phyloP scores from a whole-genome alignment of 1,284 basidiomycete species.

The Paramarasmius palmivorus region DNA sequence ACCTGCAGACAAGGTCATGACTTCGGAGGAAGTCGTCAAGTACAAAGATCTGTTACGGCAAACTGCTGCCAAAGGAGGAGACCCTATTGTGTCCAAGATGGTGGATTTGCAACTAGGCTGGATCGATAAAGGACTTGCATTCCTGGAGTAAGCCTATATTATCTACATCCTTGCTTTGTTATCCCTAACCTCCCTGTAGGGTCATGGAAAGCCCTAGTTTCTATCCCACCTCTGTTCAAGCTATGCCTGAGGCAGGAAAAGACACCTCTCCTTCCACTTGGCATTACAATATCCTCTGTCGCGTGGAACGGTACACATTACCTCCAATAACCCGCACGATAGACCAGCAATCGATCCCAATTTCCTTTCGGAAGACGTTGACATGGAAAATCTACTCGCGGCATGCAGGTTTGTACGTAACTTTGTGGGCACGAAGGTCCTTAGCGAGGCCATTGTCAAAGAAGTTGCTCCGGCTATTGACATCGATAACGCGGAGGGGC shows the following conservation, averaged over 20 bases:
- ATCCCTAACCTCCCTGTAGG: background rate
- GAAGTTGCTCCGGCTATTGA: conserved; percentile 16
- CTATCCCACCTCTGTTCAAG: background rate
- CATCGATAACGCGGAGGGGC: conserved; percentile 15
- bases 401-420: conserved; percentile 34
- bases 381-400: conserved; percentile 33
- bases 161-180: background rate
- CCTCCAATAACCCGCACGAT: conserved; percentile 28
- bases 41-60: background rate
- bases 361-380: conserved; percentile 34
- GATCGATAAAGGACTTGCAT: background rate
- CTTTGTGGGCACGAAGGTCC: conserved; percentile 24
- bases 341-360: conserved; percentile 38
- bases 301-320: conserved; percentile 23
- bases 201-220: conserved; percentile 2
- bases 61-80: background rate
- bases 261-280: background rate
- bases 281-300: background rate
- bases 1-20: background rate
- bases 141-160: conserved; percentile 1
- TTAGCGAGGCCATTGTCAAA: conserved; percentile 20
- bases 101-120: background rate
- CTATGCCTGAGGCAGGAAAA: conserved; percentile 12
- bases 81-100: conserved; percentile 1
- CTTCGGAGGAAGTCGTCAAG: background rate